A percentile compares a stretch with the other conserved stretches of the same genome.
Evolutionary conservation across 192 early-diverging fungal species (phyloP).

Genomic region (Spinellus fusiger): DNA sequence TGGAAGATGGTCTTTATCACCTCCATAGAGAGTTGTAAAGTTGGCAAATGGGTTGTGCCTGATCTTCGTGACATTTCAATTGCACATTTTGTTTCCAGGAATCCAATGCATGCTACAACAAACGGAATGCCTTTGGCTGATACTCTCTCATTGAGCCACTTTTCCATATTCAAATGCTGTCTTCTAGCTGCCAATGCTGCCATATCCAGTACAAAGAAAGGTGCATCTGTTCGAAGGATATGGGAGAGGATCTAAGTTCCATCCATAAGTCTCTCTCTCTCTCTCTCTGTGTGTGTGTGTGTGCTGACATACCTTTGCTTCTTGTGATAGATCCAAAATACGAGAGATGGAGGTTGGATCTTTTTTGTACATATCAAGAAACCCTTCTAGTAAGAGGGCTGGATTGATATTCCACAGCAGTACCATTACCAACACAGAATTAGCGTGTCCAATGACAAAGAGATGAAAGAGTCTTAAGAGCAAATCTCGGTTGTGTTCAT

Average conservation of each 20-base stretch:
- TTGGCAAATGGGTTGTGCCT: constrained; percentile 22
- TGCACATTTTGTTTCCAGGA: constrained; percentile 59
- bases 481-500: constrained; percentile 6
- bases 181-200: constrained; percentile 71
- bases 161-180: constrained; percentile 76
- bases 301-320: constrained; percentile 23
- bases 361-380: constrained; percentile 22
- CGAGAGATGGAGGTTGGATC: constrained; percentile 26
- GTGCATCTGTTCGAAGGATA: constrained; percentile 61
- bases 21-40: constrained; percentile 56
- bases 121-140: constrained; percentile 54
- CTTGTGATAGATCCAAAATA: constrained; percentile 28
- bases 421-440: constrained; percentile 52
- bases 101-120: constrained; percentile 68
- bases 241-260: constrained; percentile 52
- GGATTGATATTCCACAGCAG: constrained; percentile 53
- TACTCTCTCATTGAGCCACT: constrained; percentile 72
- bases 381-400: constrained; percentile 15
- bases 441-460: constrained; percentile 29
- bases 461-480: constrained; percentile 24
- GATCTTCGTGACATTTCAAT: constrained; percentile 41
- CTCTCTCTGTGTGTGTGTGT: neutral
- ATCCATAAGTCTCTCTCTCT: neutral
- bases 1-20: constrained; percentile 62
- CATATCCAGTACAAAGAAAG: constrained; percentile 68